Base-by-base conservation (phyloP, 352 stramenopile genomes). In the Phytophthora pseudosyringae region DNA sequence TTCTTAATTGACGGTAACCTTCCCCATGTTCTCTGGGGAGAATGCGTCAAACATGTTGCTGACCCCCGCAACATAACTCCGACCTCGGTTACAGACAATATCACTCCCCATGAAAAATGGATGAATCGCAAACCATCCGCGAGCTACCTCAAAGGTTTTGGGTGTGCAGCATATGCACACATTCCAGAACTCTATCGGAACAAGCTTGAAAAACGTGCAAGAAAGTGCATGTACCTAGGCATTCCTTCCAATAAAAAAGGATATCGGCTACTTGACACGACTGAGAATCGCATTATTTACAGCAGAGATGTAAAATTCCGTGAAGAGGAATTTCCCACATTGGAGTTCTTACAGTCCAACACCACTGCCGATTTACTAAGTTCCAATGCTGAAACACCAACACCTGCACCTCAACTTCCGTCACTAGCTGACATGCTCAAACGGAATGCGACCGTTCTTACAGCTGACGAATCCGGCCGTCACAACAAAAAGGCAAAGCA, bases 171-270 rank as follows among this genome's bases (percentile, higher is more conserved):
- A 10, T 49, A 49, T 4, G 25, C 13, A 1, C 21, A 21, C 25
- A 49, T 49, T 18, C 25, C 43, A 8, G 43, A 49, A 29, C 10
- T 49, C 1, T 18, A 49, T 6, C 43, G 43, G 3, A 49, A 31
- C 11, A 49, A 49, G 33, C 40, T 47, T 3, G 44, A 51, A 0
- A 16, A 33, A 51, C 28, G 44, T 4, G 44, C 44, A 5, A 51
- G 38, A n/a, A 36, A 51, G 6, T 51, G 28, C 52, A 60, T 60
- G 29, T 46, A 60, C 25, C 13, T 60, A 2, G 40, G 40, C 1
- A 41, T 60, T 8, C 38, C 40, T 6, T 15, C 21, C 6, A 60
- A 44, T 12, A 55, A 55, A 13, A 55, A 55, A 9, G 32, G 32
- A 1, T 55, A 44, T 12, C 0, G 29, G 38, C 40, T 60, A 1